A percentile compares a stretch with the other conserved stretches of the same genome.
phyloP scores from a whole-genome alignment of 2,329 filamentous ascomycete species.

The Penicillium corylophilum region DNA sequence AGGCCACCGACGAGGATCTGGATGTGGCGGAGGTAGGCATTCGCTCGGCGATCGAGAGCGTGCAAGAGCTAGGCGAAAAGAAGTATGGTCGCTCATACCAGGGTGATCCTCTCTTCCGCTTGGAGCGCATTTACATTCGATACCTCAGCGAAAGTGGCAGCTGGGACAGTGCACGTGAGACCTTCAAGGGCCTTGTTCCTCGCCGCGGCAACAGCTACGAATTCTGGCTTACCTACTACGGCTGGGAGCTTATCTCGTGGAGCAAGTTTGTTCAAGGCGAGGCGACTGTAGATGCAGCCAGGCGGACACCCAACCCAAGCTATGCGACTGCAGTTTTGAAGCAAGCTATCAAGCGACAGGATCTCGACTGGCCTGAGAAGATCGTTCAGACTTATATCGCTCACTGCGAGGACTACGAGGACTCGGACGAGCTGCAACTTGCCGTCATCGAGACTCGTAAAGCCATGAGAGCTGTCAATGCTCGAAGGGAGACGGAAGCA shows the following conservation, averaged over 20 bases:
- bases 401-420: slow-evolving; percentile 84
- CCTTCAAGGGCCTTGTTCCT: slow-evolving; percentile 72
- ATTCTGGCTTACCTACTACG: slow-evolving; percentile 91
- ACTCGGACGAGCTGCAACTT: slow-evolving; percentile 69
- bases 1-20: slow-evolving; percentile 74
- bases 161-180: slow-evolving; percentile 70
- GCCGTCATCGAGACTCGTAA: slow-evolving; percentile 73
- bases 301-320: slow-evolving; percentile 64
- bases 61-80: slow-evolving; percentile 73
- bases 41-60: slow-evolving; percentile 79
- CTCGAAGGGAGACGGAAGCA: slow-evolving; percentile 66
- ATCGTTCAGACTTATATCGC: slow-evolving; percentile 48
- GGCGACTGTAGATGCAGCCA: slow-evolving; percentile 52
- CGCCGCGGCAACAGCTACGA: slow-evolving; percentile 76
- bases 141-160: slow-evolving; percentile 83
- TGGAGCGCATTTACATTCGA: slow-evolving; percentile 90
- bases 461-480: slow-evolving; percentile 61
- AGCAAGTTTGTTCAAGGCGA: slow-evolving; percentile 56
- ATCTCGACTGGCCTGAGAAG: slow-evolving; percentile 52
- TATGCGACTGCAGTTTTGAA: slow-evolving; percentile 74
- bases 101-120: slow-evolving; percentile 83
- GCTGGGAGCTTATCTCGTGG: slow-evolving; percentile 83
- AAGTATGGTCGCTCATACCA: slow-evolving; percentile 73
- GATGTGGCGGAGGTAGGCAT: slow-evolving; percentile 91
- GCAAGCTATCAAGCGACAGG: slow-evolving; percentile 60